phyloP scores from a whole-genome alignment of 2,329 filamentous ascomycete genomes.

The Cercospora canescens region DNA sequence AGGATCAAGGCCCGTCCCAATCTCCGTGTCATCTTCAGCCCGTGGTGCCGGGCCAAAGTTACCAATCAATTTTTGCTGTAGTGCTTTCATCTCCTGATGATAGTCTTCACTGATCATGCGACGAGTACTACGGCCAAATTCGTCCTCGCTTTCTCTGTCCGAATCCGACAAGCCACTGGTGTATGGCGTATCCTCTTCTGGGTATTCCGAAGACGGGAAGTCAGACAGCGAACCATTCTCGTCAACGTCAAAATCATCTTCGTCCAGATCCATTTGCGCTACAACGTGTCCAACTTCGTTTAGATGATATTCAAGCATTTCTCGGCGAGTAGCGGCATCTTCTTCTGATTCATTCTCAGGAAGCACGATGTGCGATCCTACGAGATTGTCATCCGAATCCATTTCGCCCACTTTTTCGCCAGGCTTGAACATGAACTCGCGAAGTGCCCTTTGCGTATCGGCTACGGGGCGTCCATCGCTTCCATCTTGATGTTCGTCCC shows the following conservation, averaged over 20 bases:
- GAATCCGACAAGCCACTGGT: conserved; percentile 58
- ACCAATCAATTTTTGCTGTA: conserved; percentile 73
- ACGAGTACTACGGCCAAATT: conserved; percentile 71
- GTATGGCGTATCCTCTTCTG: conserved; percentile 42
- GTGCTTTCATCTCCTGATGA: conserved; percentile 76
- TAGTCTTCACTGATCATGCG: conserved; percentile 72
- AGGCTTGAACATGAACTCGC: conserved; percentile 34
- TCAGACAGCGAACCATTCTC: conserved; percentile 36
- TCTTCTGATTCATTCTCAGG: conserved; percentile 76
- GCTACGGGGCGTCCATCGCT: neutral
- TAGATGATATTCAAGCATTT: conserved; percentile 90
- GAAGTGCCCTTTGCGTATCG: conserved; percentile 30
- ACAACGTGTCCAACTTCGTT: conserved; percentile 89
- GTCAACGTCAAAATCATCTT: conserved; percentile 55
- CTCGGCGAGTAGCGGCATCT: conserved; percentile 74
- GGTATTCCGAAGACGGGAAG: conserved; percentile 30
- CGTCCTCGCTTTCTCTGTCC: conserved; percentile 71
- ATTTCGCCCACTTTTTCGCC: conserved; percentile 46
- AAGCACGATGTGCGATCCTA: conserved; percentile 54
- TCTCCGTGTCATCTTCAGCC: conserved; percentile 34
- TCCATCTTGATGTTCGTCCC: neutral
- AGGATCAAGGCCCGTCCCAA: conserved; percentile 45
- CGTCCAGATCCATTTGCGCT: conserved; percentile 82
- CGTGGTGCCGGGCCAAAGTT: conserved; percentile 56
- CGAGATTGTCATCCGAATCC: conserved; percentile 43